A percentile compares a stretch with the other conserved stretches of the same genome.
phyloP scores from a whole-genome alignment of 1,139 yeast species.

The Arxiozyma slooffiae region DNA sequence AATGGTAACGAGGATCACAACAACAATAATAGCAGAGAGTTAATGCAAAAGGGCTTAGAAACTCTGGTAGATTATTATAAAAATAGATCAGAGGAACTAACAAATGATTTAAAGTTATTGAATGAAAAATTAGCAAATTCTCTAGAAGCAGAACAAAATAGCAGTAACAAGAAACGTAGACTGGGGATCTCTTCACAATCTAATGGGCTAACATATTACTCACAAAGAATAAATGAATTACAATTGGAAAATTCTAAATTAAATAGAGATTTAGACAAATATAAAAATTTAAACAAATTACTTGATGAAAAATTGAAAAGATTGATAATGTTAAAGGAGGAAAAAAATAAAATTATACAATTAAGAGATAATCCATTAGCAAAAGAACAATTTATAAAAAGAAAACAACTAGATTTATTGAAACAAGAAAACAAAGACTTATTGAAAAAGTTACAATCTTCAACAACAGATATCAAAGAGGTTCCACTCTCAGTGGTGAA shows the following conservation, averaged over 20 bases:
- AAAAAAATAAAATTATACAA: slow-evolving; percentile 48
- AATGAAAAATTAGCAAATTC: slow-evolving; percentile 24
- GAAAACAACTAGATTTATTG: slow-evolving; percentile 42
- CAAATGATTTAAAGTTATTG: slow-evolving; percentile 31
- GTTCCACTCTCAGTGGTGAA: slow-evolving; percentile 62
- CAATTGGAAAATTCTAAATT: slow-evolving; percentile 39
- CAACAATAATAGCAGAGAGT: slow-evolving; percentile 7
- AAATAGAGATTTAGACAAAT: slow-evolving; percentile 33
- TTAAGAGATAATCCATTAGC: slow-evolving; percentile 59
- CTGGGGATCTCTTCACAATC: slow-evolving; percentile 16
- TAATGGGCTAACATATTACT: slow-evolving; percentile 23
- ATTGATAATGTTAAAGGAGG: slow-evolving; percentile 30
- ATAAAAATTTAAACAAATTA: slow-evolving; percentile 32
- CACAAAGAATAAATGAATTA: slow-evolving; percentile 32
- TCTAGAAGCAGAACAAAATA: slow-evolving; percentile 19
- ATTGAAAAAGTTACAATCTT: slow-evolving; percentile 15
- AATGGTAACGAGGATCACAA: slow-evolving; percentile 8
- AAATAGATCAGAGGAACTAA: slow-evolving; percentile 40
- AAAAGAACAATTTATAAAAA: slow-evolving; percentile 55
- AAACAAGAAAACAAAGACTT: slow-evolving; percentile 55
- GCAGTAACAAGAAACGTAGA: slow-evolving; percentile 26
- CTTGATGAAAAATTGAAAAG: slow-evolving; percentile 33
- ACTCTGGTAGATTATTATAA: slow-evolving; percentile 53
- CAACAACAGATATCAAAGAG: slow-evolving; percentile 16
- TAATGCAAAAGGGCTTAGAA: slow-evolving; percentile 30